A percentile compares a stretch with the other conserved stretches of the same genome.
phyloP scores from a whole-genome alignment of 1,139 yeast species.

The Meyerozyma guilliermondii region DNA sequence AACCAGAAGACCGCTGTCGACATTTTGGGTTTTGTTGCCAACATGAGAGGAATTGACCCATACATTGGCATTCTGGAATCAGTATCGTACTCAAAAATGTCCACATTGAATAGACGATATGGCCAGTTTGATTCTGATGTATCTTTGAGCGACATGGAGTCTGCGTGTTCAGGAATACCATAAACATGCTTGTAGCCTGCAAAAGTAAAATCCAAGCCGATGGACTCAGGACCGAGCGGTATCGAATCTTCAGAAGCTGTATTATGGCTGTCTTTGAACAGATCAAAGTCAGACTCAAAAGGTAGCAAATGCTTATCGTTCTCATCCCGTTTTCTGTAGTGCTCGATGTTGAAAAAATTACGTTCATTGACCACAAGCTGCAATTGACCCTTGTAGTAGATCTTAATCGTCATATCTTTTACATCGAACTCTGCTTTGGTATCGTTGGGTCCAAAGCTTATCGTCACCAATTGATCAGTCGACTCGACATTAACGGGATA shows the following conservation, averaged over 20 bases:
- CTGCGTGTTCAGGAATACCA: constrained; percentile 97
- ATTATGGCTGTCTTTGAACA: constrained; percentile 55
- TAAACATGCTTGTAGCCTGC: constrained; percentile 58
- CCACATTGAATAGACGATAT: constrained; percentile 85
- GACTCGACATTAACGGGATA: constrained; percentile 1
- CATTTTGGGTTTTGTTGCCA: constrained; percentile 55
- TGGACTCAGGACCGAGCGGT: constrained; percentile 87
- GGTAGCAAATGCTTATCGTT: constrained; percentile 39
- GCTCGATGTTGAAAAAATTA: constrained; percentile 73
- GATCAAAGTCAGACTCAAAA: constrained; percentile 53
- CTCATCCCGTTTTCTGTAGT: constrained; percentile 45
- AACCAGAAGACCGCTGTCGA: constrained; percentile 87
- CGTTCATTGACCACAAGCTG: constrained; percentile 64
- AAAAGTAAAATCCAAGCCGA: constrained; percentile 74
- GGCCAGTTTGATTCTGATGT: constrained; percentile 57
- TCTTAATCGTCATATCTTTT: constrained; percentile 49
- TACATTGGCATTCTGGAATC: constrained; percentile 86
- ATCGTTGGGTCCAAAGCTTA: constrained; percentile 37
- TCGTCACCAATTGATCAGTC: constrained; percentile 14
- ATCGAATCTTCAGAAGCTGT: constrained; percentile 57
- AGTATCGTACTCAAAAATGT: constrained; percentile 86
- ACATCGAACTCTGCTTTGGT: constrained; percentile 36
- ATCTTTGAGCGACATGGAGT: constrained; percentile 64
- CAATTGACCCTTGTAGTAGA: constrained; percentile 38
- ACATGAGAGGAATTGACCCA: constrained; percentile 86